Base-by-base conservation (phyloP, 148 eudicot species). In the Rhododendron henanense region DNA sequence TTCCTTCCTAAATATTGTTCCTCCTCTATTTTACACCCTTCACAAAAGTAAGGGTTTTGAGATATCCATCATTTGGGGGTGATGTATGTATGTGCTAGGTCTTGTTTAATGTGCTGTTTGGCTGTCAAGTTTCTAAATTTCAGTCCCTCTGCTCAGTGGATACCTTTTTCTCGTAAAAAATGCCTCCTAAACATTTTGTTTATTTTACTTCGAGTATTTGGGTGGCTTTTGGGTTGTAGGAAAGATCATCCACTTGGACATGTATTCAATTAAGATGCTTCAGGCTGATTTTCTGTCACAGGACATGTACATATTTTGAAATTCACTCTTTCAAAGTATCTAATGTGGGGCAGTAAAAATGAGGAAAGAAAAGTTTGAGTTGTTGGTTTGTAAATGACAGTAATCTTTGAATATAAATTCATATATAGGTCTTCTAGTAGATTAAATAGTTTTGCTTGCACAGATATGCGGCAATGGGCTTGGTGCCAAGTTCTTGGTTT, bases 61-160 rank as follows among this genome's bases (percentile, higher is more conserved):
- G 59, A 18, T 21, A 9, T 7, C 19, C 57, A 33, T 71, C 45
- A 71, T 48, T 83, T 44, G n/a, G 41, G 71, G 18, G 50, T 48
- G 16, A 71, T 47, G 9, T 31, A 18, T 31, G 53, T 6, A 48
- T 82, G 74, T 59, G 51, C 5, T 23, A 63, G 15, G 78, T 19
- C 85, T 47, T 23, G 39, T 67, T 41, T 45, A 3, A 67, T 69
- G 59, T 83, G 85, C 75, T 63, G 11, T 82, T 82, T 23, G 15
- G 35, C 5, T 63, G 31, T 39, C 35, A 33, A 25, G 33, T 63
- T 16, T 82, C 23, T 41, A 23, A 82, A 59, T 82, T 21, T 37
- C 35, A 23, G 75, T 67, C 41, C 75, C 75, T 67, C 59, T 44
- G 57, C 78, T 75, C 63, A 44, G n/a, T 83, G 76, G 51, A 23